Evolutionary conservation across 257 asterid species (phyloP).

Genomic region (Cynanchum wilfordii): DNA sequence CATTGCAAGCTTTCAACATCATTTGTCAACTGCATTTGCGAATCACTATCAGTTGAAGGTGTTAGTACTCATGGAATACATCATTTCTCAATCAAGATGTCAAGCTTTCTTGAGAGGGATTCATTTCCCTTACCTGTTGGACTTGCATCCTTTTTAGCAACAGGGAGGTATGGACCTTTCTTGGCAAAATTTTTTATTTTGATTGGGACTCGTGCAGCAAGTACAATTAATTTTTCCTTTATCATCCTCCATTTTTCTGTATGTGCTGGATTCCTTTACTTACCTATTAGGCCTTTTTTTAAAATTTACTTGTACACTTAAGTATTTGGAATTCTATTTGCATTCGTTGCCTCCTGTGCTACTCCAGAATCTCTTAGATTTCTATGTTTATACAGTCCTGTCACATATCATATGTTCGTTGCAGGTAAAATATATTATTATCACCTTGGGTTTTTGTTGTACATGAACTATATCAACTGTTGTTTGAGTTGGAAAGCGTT

Average conservation of each 20-base stretch:
- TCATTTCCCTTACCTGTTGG: slow-evolving; percentile 51
- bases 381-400: background rate
- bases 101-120: slow-evolving; percentile 62
- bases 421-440: background rate
- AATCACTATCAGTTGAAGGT: slow-evolving; percentile 48
- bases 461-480: background rate
- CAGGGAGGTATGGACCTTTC: slow-evolving; percentile 60
- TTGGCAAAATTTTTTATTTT: slow-evolving; percentile 1
- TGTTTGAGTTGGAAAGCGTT: background rate
- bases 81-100: slow-evolving; percentile 77
- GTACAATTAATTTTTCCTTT: background rate
- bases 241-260: background rate
- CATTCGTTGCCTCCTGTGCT: background rate
- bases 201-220: background rate
- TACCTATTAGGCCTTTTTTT: background rate
- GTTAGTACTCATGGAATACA: slow-evolving; percentile 59
- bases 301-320: background rate
- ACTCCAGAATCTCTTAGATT: background rate
- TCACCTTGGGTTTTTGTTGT: background rate
- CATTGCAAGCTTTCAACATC: slow-evolving; percentile 82
- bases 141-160: slow-evolving; percentile 54
- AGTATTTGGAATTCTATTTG: background rate
- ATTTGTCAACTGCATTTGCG: slow-evolving; percentile 62
- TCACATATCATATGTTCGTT: background rate
- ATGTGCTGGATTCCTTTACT: background rate